A percentile compares a stretch with the other conserved stretches of the same genome.
These are phyloP conservation scores for Coniella lustricola DNA, from an alignment of 2,329 filamentous ascomycete genomes.

Conservation along the genomic window DNA sequence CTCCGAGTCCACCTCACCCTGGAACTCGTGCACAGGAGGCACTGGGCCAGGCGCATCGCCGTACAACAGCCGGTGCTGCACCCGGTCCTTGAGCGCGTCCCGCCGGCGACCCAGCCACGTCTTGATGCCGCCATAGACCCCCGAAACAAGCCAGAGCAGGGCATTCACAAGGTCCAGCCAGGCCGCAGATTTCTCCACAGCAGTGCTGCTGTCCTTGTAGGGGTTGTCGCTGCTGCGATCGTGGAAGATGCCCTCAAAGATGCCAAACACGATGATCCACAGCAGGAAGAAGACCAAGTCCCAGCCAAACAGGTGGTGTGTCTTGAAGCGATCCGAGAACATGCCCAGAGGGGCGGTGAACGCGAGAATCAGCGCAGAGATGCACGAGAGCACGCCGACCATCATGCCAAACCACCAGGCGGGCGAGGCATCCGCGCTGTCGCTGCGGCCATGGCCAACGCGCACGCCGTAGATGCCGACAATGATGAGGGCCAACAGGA, in stretches of 20 bases:
- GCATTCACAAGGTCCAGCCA: constrained; percentile 66
- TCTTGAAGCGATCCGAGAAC: constrained; percentile 29
- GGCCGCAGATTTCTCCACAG: constrained; percentile 61
- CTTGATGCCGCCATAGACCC: constrained; percentile 34
- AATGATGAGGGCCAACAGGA: constrained; percentile 62
- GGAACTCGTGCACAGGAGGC: too few relatives aligned
- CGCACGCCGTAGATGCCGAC: constrained; percentile 62
- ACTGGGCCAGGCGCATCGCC: neutral
- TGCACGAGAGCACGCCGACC: constrained; percentile 46
- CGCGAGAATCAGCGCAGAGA: constrained; percentile 41
- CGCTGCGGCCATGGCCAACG: constrained; percentile 37
- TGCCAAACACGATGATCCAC: constrained; percentile 64
- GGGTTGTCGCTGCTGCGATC: constrained; percentile 45
- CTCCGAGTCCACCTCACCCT: neutral
- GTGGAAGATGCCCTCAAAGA: constrained; percentile 67
- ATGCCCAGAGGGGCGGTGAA: constrained; percentile 30
- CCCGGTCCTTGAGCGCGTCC: constrained; percentile 31
- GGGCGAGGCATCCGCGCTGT: constrained; percentile 21
- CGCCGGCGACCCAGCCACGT: constrained; percentile 34
- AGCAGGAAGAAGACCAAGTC: constrained; percentile 36
- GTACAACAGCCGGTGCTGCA: constrained; percentile 31
- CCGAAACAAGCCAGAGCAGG: constrained; percentile 54
- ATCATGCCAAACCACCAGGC: constrained; percentile 61
- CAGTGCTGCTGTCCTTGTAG: constrained; percentile 37
- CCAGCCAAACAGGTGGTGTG: constrained; percentile 38